These are phyloP conservation scores for Erucastrum elatum DNA, from an alignment of 345 rosid genomes.

Conservation along the genomic window DNA sequence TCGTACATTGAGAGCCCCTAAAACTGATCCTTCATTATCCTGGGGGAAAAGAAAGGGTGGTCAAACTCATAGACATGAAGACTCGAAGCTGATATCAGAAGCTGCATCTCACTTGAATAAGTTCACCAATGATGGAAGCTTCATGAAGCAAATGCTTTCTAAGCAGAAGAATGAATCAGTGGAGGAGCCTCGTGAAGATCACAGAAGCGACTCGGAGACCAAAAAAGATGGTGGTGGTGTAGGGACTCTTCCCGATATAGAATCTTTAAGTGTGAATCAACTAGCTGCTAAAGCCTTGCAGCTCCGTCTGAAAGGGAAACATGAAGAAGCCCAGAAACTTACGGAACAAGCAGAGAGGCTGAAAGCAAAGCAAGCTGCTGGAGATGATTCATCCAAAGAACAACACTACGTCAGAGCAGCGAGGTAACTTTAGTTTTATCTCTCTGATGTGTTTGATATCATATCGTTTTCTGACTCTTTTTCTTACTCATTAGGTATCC, in stretches of 20 bases:
- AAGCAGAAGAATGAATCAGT: slow-evolving; percentile 42
- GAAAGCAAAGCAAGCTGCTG: slow-evolving; percentile 51
- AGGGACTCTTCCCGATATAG: slow-evolving; percentile 32
- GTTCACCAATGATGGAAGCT: slow-evolving; percentile 76
- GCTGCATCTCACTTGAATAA: slow-evolving; percentile 69
- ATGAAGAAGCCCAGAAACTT: slow-evolving; percentile 76
- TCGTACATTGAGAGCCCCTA: slow-evolving; percentile 72
- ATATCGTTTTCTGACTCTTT: neutral
- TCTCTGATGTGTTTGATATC: neutral
- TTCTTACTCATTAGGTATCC: slow-evolving; percentile 36
- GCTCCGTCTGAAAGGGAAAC: slow-evolving; percentile 88
- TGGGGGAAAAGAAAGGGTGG: slow-evolving; percentile 68
- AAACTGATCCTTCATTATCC: slow-evolving; percentile 58
- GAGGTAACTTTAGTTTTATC: slow-evolving; percentile 45
- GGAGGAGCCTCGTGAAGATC: slow-evolving; percentile 37
- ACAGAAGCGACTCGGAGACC: slow-evolving; percentile 33
- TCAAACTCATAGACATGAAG: slow-evolving; percentile 46
- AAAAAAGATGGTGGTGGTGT: slow-evolving; percentile 30
- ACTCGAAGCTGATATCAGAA: slow-evolving; percentile 54
- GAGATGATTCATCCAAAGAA: slow-evolving; percentile 43
- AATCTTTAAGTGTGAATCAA: slow-evolving; percentile 66
- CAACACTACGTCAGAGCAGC: slow-evolving; percentile 31
- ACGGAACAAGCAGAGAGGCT: slow-evolving; percentile 68
- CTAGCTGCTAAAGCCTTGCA: slow-evolving; percentile 89
- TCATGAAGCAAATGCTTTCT: slow-evolving; percentile 54